phyloP scores from a whole-genome alignment of 2,329 filamentous ascomycete genomes.

The Monosporascus sp. region DNA sequence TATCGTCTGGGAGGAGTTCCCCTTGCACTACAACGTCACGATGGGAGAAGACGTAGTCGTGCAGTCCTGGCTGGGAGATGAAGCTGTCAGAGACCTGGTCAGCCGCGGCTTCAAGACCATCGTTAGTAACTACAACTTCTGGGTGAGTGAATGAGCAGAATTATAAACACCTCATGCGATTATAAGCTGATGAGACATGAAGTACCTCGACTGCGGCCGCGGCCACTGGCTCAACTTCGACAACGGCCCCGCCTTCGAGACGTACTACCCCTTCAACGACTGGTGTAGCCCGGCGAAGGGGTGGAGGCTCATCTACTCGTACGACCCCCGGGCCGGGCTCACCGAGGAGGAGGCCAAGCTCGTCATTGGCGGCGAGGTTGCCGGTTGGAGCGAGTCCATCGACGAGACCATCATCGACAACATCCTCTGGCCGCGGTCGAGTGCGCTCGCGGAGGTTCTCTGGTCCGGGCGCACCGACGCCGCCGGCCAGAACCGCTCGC shows the following conservation, averaged over 20 bases:
- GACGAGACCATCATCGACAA: slow-evolving; percentile 70
- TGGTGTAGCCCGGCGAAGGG: slow-evolving; percentile 77
- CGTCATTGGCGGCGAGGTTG: slow-evolving; percentile 75
- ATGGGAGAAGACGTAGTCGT: slow-evolving; percentile 67
- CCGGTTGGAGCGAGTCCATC: slow-evolving; percentile 75
- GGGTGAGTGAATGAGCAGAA: slow-evolving; percentile 44
- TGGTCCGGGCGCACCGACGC: slow-evolving; percentile 70
- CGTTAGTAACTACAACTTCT: slow-evolving; percentile 71
- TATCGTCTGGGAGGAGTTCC: slow-evolving; percentile 85
- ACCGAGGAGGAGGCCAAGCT: slow-evolving; percentile 56
- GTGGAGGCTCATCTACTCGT: slow-evolving; percentile 76
- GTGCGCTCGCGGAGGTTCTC: slow-evolving; percentile 70
- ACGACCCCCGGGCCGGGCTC: slow-evolving; percentile 66
- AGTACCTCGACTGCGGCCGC: slow-evolving; percentile 80
- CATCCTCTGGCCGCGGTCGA: slow-evolving; percentile 72
- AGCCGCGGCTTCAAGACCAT: slow-evolving; percentile 64
- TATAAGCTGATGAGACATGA: slow-evolving; percentile 14
- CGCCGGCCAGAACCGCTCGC: slow-evolving; percentile 62
- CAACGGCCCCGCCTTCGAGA: slow-evolving; percentile 45
- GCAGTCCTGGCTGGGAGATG: slow-evolving; percentile 69
- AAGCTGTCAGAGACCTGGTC: slow-evolving; percentile 55
- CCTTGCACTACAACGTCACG: slow-evolving; percentile 70
- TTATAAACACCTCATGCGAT: not conserved
- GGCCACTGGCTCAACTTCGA: slow-evolving; percentile 73
- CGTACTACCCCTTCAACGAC: slow-evolving; percentile 66